Evolutionary conservation across 129 eudicot species (phyloP).

Genomic region (Saposhnikovia divaricata): DNA sequence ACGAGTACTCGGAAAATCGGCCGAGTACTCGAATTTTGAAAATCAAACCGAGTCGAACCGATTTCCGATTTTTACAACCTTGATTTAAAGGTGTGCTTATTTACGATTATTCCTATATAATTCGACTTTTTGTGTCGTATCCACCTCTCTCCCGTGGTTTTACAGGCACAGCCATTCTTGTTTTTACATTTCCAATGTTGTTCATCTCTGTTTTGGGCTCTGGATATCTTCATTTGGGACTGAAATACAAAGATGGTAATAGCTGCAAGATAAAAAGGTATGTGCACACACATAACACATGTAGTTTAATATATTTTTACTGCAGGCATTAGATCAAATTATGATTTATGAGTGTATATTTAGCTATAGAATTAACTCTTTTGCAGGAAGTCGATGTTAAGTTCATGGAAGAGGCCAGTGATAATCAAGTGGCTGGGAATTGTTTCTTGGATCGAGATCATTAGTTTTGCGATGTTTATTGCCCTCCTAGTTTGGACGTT

Average conservation of each 20-base stretch:
- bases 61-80: too few species aligned
- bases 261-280: neutral
- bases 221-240: slow-evolving; percentile 1
- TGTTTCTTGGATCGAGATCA: slow-evolving; percentile 58
- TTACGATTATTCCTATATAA: neutral
- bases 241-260: neutral
- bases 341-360: too few species aligned
- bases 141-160: neutral
- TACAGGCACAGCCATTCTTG: neutral
- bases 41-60: too few species aligned
- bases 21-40: too few species aligned
- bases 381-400: slow-evolving; percentile 5
- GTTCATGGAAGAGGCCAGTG: slow-evolving; percentile 58
- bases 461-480: slow-evolving; percentile 61
- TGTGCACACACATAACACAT: too few species aligned
- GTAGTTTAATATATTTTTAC: too few species aligned
- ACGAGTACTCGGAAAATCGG: too few species aligned
- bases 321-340: neutral
- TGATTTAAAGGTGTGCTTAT: neutral
- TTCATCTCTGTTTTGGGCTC: slow-evolving; percentile 10
- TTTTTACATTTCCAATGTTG: neutral
- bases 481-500: slow-evolving; percentile 66
- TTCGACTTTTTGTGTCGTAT: neutral
- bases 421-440: slow-evolving; percentile 73
- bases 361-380: neutral